These are phyloP conservation scores for Penicillium fimorum DNA, from an alignment of 495 filamentous ascomycete genomes.

Conservation along the genomic window DNA sequence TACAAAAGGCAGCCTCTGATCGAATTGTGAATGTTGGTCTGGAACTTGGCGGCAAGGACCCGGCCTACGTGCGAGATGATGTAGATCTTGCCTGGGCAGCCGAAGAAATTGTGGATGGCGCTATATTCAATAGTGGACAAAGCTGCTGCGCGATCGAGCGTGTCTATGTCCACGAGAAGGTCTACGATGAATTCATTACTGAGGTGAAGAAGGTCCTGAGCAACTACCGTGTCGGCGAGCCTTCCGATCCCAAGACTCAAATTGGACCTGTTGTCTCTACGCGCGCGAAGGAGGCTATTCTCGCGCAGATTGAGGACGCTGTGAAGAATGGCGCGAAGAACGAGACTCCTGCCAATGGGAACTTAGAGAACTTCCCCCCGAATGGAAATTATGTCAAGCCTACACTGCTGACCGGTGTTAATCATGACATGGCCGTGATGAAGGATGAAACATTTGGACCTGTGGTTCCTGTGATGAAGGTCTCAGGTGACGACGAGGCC, in stretches of 20 bases:
- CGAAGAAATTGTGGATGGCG: slow-evolving; percentile 88
- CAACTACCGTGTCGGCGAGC: slow-evolving; percentile 82
- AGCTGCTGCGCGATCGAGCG: slow-evolving; percentile 89
- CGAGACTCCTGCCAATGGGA: slow-evolving; percentile 72
- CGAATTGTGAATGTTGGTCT: slow-evolving; percentile 80
- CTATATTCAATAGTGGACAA: slow-evolving; percentile 91
- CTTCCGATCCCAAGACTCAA: slow-evolving; percentile 70
- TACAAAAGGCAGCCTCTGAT: slow-evolving; percentile 80
- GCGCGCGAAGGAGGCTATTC: slow-evolving; percentile 66
- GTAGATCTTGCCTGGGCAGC: slow-evolving; percentile 88
- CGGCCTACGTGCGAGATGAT: slow-evolving; percentile 82
- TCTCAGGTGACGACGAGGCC: slow-evolving; percentile 75
- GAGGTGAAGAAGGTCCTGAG: slow-evolving; percentile 78
- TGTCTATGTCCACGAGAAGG: slow-evolving; percentile 78
- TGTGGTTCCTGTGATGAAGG: slow-evolving; percentile 85
- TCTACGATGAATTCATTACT: slow-evolving; percentile 77
- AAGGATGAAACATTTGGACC: slow-evolving; percentile 93
- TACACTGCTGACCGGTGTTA: slow-evolving; percentile 73
- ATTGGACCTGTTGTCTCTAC: slow-evolving; percentile 85
- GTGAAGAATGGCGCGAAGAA: slow-evolving; percentile 78
- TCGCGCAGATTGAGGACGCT: slow-evolving; percentile 75
- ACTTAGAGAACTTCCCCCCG: slow-evolving; percentile 63
- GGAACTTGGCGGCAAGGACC: slow-evolving; percentile 91
- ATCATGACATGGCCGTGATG: slow-evolving; percentile 83
- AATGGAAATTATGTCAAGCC: slow-evolving; percentile 84